These are phyloP conservation scores for Hypoxylon fragiforme DNA, from an alignment of 495 filamentous ascomycete genomes.

Conservation along the genomic window DNA sequence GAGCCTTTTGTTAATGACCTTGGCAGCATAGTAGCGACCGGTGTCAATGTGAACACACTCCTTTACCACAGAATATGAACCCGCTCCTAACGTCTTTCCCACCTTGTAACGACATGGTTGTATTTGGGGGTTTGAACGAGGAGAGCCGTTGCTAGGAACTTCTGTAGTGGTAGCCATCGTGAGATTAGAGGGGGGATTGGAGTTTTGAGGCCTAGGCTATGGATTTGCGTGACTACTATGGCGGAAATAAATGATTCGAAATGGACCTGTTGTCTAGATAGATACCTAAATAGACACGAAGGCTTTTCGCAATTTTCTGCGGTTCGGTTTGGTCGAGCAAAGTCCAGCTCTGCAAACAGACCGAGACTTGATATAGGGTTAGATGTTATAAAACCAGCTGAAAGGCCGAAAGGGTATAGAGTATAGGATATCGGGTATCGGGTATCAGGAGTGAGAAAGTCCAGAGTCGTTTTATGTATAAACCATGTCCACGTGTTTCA, in stretches of 20 bases:
- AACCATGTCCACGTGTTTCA: background rate
- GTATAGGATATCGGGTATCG: background rate
- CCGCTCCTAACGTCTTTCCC: slow-evolving; percentile 93
- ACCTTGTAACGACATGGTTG: slow-evolving; percentile 86
- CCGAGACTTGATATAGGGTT: too few species aligned
- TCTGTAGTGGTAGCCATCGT: slow-evolving; percentile 41
- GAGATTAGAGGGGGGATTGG: background rate
- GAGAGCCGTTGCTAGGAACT: slow-evolving; percentile 33
- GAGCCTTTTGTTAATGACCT: slow-evolving; percentile 97
- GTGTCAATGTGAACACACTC: slow-evolving; percentile 99
- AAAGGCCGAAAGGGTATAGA: too few species aligned
- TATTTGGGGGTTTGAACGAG: slow-evolving; percentile 46
- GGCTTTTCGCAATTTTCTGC: too few species aligned
- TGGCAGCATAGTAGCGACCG: slow-evolving; percentile 96
- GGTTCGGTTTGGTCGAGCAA: too few species aligned
- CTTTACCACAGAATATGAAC: slow-evolving; percentile 98
- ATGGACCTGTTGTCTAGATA: too few species aligned
- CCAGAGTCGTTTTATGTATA: background rate
- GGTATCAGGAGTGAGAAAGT: background rate
- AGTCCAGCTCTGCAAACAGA: too few species aligned
- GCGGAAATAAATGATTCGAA: background rate
- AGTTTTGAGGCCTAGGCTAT: background rate
- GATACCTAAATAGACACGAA: too few species aligned
- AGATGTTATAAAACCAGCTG: too few species aligned
- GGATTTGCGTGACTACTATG: background rate